These are phyloP conservation scores for Pseudohyphozyma bogoriensis DNA, from an alignment of 768 basidiomycete genomes.

Conservation along the genomic window DNA sequence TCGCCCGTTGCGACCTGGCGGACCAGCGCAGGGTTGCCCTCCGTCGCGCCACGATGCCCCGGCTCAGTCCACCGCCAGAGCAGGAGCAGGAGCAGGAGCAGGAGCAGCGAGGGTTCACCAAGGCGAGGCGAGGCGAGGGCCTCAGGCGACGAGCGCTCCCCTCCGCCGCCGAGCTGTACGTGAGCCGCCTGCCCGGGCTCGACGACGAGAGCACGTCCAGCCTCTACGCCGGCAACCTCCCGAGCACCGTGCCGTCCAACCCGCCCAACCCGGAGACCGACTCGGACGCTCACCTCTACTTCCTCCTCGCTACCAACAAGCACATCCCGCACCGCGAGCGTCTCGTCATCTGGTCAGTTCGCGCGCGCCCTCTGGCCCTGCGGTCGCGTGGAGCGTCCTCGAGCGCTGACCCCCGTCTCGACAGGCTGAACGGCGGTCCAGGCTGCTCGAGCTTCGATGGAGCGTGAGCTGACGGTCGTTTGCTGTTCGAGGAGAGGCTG, in stretches of 20 bases:
- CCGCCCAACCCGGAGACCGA: slow-evolving; percentile 34
- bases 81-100: too few species aligned
- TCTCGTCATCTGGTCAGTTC: slow-evolving; percentile 66
- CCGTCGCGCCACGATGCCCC: too few species aligned
- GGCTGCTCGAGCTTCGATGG: slow-evolving; percentile 97
- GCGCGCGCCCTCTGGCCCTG: too few species aligned
- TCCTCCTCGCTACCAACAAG: slow-evolving; percentile 78
- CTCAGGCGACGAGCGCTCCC: too few species aligned
- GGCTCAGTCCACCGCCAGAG: too few species aligned
- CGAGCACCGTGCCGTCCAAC: slow-evolving; percentile 37
- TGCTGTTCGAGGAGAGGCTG: background rate
- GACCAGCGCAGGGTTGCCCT: too few species aligned
- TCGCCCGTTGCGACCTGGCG: too few species aligned
- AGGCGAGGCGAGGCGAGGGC: too few species aligned
- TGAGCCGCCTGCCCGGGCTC: slow-evolving; percentile 3
- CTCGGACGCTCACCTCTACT: slow-evolving; percentile 70
- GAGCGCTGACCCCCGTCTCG: background rate
- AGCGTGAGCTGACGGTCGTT: background rate
- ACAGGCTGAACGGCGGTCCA: slow-evolving; percentile 48
- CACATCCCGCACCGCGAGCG: slow-evolving; percentile 76
- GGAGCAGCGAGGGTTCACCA: too few species aligned
- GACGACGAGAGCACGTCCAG: slow-evolving; percentile 52
- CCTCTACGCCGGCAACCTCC: slow-evolving; percentile 68
- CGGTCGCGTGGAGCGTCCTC: background rate
- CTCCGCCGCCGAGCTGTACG: slow-evolving; percentile 11